A percentile compares a stretch with the other conserved stretches of the same genome.
These are phyloP conservation scores for Tympanopsis confertula DNA, from an alignment of 2,329 filamentous ascomycete genomes.

Conservation along the genomic window DNA sequence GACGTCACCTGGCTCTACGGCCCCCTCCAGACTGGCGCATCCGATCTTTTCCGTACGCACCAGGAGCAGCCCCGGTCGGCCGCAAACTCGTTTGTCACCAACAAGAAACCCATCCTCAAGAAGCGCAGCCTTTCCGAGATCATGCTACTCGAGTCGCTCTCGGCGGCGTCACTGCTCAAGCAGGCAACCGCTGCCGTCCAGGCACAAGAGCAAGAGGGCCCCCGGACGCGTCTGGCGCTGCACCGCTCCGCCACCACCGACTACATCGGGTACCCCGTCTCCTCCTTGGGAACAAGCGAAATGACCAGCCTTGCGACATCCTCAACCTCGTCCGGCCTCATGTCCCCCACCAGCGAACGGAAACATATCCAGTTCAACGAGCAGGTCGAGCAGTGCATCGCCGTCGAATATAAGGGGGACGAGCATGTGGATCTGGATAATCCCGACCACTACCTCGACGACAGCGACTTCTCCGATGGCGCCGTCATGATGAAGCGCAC, in stretches of 20 bases:
- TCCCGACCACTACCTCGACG: slow-evolving; percentile 30
- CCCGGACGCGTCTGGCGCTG: slow-evolving; percentile 26
- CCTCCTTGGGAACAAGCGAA: slow-evolving; percentile 42
- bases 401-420: slow-evolving; percentile 44
- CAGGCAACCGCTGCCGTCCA: slow-evolving; percentile 51
- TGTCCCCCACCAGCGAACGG: slow-evolving; percentile 49
- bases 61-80: slow-evolving; percentile 39
- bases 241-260: slow-evolving; percentile 55
- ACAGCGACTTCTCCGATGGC: slow-evolving; percentile 55
- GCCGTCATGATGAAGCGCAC: slow-evolving; percentile 62
- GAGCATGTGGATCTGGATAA: slow-evolving; percentile 39
- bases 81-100: slow-evolving; percentile 53
- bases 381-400: slow-evolving; percentile 55
- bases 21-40: slow-evolving; percentile 51
- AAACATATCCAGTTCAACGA: slow-evolving; percentile 56
- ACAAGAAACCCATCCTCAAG: slow-evolving; percentile 59
- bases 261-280: slow-evolving; percentile 53
- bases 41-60: slow-evolving; percentile 56
- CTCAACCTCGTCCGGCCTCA: slow-evolving; percentile 40
- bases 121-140: slow-evolving; percentile 54
- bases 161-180: slow-evolving; percentile 47
- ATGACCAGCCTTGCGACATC: slow-evolving; percentile 16
- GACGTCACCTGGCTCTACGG: slow-evolving; percentile 60
- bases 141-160: slow-evolving; percentile 51
- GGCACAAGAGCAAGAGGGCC: slow-evolving; percentile 36